Base-by-base conservation (phyloP, 129 eudicot genomes). In the Erigeron canadensis region DNA sequence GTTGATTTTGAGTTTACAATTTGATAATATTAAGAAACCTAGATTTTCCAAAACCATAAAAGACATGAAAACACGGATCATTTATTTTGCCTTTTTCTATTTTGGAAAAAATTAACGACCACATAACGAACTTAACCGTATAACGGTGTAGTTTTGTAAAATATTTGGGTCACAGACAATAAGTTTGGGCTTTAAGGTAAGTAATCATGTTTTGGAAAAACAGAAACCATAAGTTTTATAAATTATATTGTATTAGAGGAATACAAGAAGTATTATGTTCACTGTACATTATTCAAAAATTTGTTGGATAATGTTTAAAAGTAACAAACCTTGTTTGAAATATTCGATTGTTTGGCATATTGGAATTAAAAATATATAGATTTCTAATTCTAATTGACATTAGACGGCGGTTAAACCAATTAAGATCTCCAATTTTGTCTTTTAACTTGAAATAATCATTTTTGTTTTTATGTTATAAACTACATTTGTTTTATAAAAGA, bases 51-150 rank as follows among this genome's bases (percentile, higher is more conserved):
- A 77, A 40, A 67, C 41, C 28, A 28, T 42, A 63, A 40, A 40
- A 63, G 68, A 34, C 23, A 10, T 59, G 66, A 7, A 8, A 58
- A 41, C 22, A 3, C 56, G 39, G 68, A 69, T 57, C 40, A 37
- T 16, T 65, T 42, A 54, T 74, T 64, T 42, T 7, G 19, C 10
- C 61, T 48, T 15, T 59, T 47, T 19, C 46, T 13, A n/a, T n/a
- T 38, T 53, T 70, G 77, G 48, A 55, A 53, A 69, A n/a, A 41
- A 63, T 70, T 77, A 63, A 77, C 81, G 53, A 77, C 72, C 67
- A 42, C 39, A 58, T 22, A 77, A 61, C 71, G 38, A 69, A 77
- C 71, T 50, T 2, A 69, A 39, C 15, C 28, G 7, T 51, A 6
- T 21, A 15, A 75, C 50, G 75, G 4, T 11, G 70, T 21, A 65